A percentile compares a stretch with the other conserved stretches of the same genome.
Conservation (phyloP, 2,329 filamentous ascomycete species). For the Diaporthe vexans region DNA sequence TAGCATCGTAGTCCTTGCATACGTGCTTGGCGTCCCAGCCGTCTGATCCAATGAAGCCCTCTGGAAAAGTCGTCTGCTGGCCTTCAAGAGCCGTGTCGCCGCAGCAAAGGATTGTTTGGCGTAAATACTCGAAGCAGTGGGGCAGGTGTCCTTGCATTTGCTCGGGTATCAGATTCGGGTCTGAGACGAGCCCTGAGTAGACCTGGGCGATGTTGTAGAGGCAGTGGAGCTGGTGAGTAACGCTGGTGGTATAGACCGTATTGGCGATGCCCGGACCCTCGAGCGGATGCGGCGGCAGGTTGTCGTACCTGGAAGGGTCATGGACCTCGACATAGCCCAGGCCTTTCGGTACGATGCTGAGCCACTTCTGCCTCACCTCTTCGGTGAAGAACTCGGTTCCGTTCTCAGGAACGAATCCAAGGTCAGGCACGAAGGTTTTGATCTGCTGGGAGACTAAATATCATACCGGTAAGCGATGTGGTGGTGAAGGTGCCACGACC, state of each 20-base stretch:
- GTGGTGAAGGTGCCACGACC: neutral
- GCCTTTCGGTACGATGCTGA: conserved; percentile 56
- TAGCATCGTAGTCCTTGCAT: conserved; percentile 55
- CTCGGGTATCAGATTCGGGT: conserved; percentile 47
- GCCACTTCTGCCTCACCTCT: conserved; percentile 52
- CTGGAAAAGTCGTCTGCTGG: conserved; percentile 56
- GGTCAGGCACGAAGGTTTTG: conserved; percentile 54
- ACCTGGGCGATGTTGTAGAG: conserved; percentile 56
- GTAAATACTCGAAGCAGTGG: conserved; percentile 57
- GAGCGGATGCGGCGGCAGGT: conserved; percentile 53
- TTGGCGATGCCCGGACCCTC: conserved; percentile 47
- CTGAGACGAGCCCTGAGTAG: conserved; percentile 51
- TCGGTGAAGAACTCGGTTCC: conserved; percentile 56
- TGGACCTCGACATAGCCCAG: conserved; percentile 57
- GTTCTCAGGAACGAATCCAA: conserved; percentile 55
- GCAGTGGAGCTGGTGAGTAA: conserved; percentile 61
- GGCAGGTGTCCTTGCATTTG: conserved; percentile 54
- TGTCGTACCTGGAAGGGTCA: conserved; percentile 51
- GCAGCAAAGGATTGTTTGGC: conserved; percentile 52
- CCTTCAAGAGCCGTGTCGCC: conserved; percentile 54
- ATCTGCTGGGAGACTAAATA: conserved; percentile 55
- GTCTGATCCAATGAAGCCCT: conserved; percentile 54
- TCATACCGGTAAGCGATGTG: neutral
- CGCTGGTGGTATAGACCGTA: conserved; percentile 57
- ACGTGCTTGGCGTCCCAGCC: conserved; percentile 60